Evolutionary conservation across 2,329 filamentous ascomycete species (phyloP).

Genomic region (Pseudogymnoascus sp.): DNA sequence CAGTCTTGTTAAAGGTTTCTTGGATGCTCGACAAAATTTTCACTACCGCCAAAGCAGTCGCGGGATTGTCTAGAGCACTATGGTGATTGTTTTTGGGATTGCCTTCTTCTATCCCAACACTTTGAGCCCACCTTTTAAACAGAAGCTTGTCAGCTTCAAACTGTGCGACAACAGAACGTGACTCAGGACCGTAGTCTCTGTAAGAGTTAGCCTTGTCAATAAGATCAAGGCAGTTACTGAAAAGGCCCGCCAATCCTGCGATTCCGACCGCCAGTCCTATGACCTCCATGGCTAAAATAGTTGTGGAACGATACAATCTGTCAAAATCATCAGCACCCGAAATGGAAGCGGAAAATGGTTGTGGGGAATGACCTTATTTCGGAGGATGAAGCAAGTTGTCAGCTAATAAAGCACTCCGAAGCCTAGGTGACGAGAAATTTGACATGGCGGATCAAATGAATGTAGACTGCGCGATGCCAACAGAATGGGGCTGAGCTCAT

Average conservation of each 20-base stretch:
- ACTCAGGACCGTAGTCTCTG: background rate
- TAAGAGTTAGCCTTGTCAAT: background rate
- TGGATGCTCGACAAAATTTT: background rate
- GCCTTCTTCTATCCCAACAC: background rate
- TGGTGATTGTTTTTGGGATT: background rate
- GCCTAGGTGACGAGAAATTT: background rate
- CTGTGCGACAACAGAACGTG: background rate
- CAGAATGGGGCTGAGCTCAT: background rate
- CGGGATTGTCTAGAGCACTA: background rate
- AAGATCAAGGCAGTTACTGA: background rate
- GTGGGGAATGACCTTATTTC: background rate
- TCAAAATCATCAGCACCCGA: background rate
- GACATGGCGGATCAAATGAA: background rate
- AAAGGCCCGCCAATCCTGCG: background rate
- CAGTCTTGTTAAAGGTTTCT: background rate
- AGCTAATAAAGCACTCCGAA: background rate
- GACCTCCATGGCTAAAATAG: background rate
- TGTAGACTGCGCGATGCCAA: background rate
- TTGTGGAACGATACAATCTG: background rate
- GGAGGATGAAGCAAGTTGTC: background rate
- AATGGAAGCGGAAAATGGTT: background rate
- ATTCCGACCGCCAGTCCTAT: background rate
- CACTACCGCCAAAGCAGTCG: background rate
- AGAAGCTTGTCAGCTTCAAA: background rate
- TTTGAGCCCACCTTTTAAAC: background rate